Conservation (phyloP, 2,329 filamentous ascomycete species). For the Ascochyta clinopodiicola region DNA sequence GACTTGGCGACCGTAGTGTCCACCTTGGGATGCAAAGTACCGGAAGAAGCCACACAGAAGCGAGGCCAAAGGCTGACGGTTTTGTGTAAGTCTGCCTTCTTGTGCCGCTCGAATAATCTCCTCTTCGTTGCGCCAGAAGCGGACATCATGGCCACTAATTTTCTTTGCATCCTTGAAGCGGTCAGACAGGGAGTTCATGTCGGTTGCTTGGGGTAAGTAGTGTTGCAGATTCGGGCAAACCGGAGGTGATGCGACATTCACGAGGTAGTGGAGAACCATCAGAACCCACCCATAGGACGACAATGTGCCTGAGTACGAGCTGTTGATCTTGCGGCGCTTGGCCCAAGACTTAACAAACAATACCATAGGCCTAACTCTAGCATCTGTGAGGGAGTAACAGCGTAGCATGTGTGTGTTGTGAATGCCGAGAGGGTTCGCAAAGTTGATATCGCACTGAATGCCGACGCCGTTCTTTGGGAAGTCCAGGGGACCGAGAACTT, state of each 20-base stretch:
- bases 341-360: conserved; percentile 93
- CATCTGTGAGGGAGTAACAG: conserved; percentile 81
- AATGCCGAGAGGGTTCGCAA: conserved; percentile 80
- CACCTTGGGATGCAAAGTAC: conserved; percentile 72
- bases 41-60: conserved; percentile 86
- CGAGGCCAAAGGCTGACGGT: conserved; percentile 71
- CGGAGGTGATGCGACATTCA: conserved; percentile 80
- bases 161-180: conserved; percentile 50
- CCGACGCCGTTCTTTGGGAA: conserved; percentile 78
- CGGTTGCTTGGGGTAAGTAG: conserved; percentile 45
- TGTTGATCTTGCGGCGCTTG: conserved; percentile 84
- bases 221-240: conserved; percentile 84
- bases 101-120: conserved; percentile 69
- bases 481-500: conserved; percentile 65
- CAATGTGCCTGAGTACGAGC: conserved; percentile 82
- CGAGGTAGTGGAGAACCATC: conserved; percentile 89
- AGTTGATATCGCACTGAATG: conserved; percentile 93
- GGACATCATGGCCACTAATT: conserved; percentile 72
- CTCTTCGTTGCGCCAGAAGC: conserved; percentile 78
- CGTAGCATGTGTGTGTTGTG: conserved; percentile 84
- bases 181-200: conserved; percentile 37
- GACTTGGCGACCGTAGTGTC: conserved; percentile 47
- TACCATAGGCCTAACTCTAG: conserved; percentile 77
- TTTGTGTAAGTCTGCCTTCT: conserved; percentile 68
- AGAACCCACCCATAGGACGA: conserved; percentile 91